phyloP scores from a whole-genome alignment of 306 rosid species.

The Cicer chorassanicum region DNA sequence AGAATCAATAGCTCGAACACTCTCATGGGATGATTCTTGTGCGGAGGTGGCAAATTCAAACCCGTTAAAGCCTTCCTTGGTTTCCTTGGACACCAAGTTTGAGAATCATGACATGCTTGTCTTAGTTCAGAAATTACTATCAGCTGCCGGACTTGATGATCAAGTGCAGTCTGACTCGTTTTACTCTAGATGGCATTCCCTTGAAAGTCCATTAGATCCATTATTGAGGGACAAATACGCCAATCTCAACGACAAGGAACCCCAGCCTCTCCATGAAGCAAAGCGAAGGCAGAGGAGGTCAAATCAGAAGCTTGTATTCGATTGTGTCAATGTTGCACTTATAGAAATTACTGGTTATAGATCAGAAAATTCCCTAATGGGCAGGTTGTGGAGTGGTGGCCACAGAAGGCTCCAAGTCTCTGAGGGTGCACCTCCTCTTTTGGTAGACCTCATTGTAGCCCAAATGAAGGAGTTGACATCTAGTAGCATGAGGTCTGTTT shows the following conservation, averaged over 20 bases:
- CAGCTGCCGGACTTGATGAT: slow-evolving; percentile 70
- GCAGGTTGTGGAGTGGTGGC: slow-evolving; percentile 54
- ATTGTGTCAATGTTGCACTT: slow-evolving; percentile 71
- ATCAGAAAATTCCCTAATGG: slow-evolving; percentile 46
- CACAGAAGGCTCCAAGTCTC: slow-evolving; percentile 44
- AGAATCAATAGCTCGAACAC: slow-evolving; percentile 88
- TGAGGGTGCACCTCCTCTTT: slow-evolving; percentile 55
- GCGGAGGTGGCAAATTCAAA: slow-evolving; percentile 64
- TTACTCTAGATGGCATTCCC: slow-evolving; percentile 75
- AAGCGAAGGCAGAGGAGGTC: slow-evolving; percentile 76
- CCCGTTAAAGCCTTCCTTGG: slow-evolving; percentile 57
- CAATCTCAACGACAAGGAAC: slow-evolving; percentile 60
- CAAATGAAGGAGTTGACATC: slow-evolving; percentile 71
- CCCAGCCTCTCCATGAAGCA: slow-evolving; percentile 73
- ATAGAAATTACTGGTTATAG: slow-evolving; percentile 66
- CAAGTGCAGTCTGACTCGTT: slow-evolving; percentile 56
- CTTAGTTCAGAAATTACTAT: slow-evolving; percentile 64
- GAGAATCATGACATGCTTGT: slow-evolving; percentile 73
- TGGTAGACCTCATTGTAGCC: slow-evolving; percentile 72
- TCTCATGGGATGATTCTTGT: slow-evolving; percentile 79
- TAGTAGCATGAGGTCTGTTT: slow-evolving; percentile 56
- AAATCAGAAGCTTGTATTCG: slow-evolving; percentile 80
- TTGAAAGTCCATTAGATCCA: slow-evolving; percentile 79
- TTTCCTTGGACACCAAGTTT: slow-evolving; percentile 56
- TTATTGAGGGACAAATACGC: slow-evolving; percentile 75